Evolutionary conservation across 768 basidiomycete species (phyloP), one percentile per base, ranked within the genome.

Genomic region (Pholiota microspora): DNA sequence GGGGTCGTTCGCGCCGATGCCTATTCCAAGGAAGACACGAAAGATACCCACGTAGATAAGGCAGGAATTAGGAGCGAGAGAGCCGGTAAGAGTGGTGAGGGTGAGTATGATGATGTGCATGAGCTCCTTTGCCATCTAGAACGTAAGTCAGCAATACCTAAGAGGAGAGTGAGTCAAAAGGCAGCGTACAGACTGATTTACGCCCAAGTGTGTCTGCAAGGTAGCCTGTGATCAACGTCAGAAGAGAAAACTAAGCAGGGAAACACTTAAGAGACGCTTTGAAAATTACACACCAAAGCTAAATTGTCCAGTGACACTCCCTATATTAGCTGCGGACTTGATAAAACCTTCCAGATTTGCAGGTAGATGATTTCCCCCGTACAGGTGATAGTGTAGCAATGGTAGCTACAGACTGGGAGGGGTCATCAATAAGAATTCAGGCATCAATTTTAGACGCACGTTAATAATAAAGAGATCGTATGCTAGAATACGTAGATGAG

Each of bases 1-100:
- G 2, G 88, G 87, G 63, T 89, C 89, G 67, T 90, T 89, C 2
- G 86, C 89, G 12, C 88, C 90, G 0, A 92, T 82, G 21, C 89
- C 90, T 12, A 92, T 70, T 0, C 90, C 90, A 32, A 92, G 80
- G 7, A 92, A 62, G 50, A 91, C 85, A 10, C 90, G 85, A 63
- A 80, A 90, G 3, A 84, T 61, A 13, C 74, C 74, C 10, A 92
- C 74, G 66, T 85, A 91, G 59, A 89, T 81, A 45, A 90, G 74
- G 23, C 67, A 73, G 24, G 67, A 60, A 38, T 80, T 64, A 1
- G 86, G 78, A 16, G 80, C 75, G 28, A 88, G 74, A 3, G 71
- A 68, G 36, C 81, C 82, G 7, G 87, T 86, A 2, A 88, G 89
- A n/a, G 77, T 81, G 7, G 82, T 80, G 55, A 90, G 74, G 35